Conservation (phyloP, 176 grass and related monocot species). For the Oryza brachyantha region DNA sequence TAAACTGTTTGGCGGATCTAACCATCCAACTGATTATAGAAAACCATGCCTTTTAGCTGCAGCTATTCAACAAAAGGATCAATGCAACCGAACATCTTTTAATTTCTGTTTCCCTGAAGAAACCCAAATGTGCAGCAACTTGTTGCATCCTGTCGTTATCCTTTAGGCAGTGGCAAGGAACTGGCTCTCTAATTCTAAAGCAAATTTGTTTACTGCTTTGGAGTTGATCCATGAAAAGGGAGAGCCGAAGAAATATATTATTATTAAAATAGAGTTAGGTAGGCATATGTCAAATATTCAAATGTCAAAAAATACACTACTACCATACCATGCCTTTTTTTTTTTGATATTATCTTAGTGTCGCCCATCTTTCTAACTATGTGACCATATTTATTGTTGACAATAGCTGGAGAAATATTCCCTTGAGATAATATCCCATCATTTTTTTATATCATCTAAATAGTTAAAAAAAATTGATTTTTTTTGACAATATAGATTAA, state of each 20-base stretch:
- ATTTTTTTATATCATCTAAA: no score
- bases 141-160: not conserved
- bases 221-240: not conserved
- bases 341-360: not conserved
- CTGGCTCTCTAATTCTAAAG: not conserved
- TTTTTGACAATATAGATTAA: no score
- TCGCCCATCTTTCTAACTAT: not conserved
- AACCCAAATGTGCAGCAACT: not conserved
- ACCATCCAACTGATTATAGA: no score
- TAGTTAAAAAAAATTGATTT: no score
- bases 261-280: not conserved
- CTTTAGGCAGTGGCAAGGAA: not conserved
- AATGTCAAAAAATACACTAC: not conserved
- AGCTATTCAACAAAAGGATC: not conserved
- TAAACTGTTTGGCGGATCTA: not conserved
- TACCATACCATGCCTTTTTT: not conserved
- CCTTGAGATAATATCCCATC: no score
- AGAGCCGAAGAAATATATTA: not conserved
- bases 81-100: not conserved
- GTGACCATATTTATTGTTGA: not conserved
- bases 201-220: not conserved
- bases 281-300: not conserved
- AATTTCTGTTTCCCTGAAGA: not conserved
- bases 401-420: no score
- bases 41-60: not conserved